Evolutionary conservation across 345 rosid genomes (phyloP).

Genomic region (Populus pruinosa): DNA sequence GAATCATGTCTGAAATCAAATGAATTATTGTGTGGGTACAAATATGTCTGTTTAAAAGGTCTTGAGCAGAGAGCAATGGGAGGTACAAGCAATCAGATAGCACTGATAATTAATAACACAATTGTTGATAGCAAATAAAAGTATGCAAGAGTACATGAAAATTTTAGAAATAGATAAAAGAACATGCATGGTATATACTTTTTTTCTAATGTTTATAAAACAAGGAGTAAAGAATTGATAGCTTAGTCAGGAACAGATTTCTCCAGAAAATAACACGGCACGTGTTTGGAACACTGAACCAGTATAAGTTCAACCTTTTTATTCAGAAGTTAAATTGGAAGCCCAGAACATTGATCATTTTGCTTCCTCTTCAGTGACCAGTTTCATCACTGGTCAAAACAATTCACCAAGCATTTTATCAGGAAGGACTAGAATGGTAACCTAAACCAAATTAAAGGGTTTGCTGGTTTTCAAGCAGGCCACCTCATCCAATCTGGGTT

Average conservation of each 20-base stretch:
- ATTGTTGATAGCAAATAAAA: background rate
- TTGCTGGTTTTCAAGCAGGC: too few relatives aligned
- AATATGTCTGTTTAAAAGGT: background rate
- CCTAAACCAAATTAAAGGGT: background rate
- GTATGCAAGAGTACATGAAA: background rate
- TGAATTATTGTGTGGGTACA: background rate
- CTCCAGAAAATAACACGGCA: background rate
- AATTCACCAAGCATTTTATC: background rate
- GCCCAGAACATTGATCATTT: background rate
- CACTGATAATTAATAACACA: background rate
- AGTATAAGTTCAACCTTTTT: background rate
- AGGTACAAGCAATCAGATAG: background rate
- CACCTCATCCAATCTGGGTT: background rate
- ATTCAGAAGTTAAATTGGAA: background rate
- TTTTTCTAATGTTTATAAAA: background rate
- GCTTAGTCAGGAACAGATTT: background rate
- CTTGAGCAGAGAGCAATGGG: background rate
- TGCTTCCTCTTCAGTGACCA: background rate
- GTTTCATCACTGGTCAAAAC: background rate
- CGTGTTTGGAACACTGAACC: background rate
- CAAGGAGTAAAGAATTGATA: background rate
- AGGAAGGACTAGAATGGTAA: background rate
- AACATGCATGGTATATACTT: background rate
- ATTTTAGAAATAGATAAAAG: background rate
- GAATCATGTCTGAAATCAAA: slow-evolving; percentile 8